These are phyloP conservation scores for Ustilago xerochloae DNA, from an alignment of 1,284 basidiomycete species.

Conservation along the genomic window DNA sequence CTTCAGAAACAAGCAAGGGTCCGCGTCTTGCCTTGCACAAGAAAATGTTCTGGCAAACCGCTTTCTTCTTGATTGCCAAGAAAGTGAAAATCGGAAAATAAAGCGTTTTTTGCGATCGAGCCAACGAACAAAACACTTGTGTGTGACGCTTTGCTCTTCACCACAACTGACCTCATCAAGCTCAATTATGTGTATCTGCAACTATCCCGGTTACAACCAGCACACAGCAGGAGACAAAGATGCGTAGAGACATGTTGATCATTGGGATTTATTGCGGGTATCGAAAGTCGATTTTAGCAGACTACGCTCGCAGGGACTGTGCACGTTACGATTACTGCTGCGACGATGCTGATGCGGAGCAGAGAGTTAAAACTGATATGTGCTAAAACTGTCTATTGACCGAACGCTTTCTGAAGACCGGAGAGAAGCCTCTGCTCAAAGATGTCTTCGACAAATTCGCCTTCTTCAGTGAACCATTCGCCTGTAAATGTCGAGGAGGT, in stretches of 20 bases:
- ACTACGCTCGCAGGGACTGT: no score
- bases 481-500: slow-evolving; percentile 32
- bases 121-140: background rate
- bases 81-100: background rate
- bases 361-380: no score
- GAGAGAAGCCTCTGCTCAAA: slow-evolving; percentile 58
- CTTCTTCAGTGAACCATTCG: slow-evolving; percentile 66
- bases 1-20: background rate
- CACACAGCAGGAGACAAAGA: no score
- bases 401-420: slow-evolving; percentile 52
- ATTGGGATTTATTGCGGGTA: slow-evolving; percentile 6
- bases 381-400: slow-evolving; percentile 23
- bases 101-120: slow-evolving; percentile 7
- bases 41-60: background rate
- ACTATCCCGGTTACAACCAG: no score
- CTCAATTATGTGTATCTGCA: no score
- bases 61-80: background rate
- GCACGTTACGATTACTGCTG: no score
- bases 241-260: background rate
- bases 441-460: slow-evolving; percentile 59
- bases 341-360: background rate
- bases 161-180: no score
- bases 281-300: slow-evolving; percentile 4
- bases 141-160: background rate
- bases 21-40: background rate